Evolutionary conservation across 2,329 filamentous ascomycete species (phyloP).

Genomic region (Phyllosticta capitalensis): DNA sequence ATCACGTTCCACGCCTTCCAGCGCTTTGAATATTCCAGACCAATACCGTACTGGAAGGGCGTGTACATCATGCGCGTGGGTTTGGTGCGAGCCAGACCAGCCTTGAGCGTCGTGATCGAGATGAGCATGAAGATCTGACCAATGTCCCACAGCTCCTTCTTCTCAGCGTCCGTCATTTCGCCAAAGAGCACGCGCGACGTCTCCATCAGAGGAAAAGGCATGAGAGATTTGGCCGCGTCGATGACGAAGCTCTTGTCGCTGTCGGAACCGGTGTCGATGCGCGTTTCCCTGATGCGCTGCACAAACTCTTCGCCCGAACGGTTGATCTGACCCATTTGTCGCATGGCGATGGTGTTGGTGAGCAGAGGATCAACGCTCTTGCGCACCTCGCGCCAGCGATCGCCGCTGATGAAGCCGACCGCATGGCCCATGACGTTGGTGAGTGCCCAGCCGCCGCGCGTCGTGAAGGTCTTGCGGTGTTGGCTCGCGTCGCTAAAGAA

Average conservation of each 20-base stretch:
- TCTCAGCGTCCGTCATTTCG: conserved; percentile 1
- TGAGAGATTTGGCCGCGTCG: conserved; percentile 4
- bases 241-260: not conserved
- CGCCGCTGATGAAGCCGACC: conserved; percentile 6
- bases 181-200: conserved; percentile 4
- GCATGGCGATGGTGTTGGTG: conserved; percentile 1
- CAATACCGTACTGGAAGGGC: not conserved
- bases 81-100: not conserved
- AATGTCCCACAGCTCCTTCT: conserved; percentile 5
- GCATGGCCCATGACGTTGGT: conserved; percentile 5
- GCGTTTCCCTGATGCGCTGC: not conserved
- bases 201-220: conserved; percentile 8
- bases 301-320: not conserved
- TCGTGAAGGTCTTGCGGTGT: conserved; percentile 4
- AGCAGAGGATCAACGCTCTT: conserved; percentile 1
- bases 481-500: conserved; percentile 2
- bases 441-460: conserved; percentile 7
- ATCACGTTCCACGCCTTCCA: not conserved
- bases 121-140: conserved; percentile 4
- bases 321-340: conserved; percentile 1
- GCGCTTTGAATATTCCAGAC: not conserved
- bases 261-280: not conserved
- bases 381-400: conserved; percentile 4
- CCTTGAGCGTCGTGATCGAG: not conserved
- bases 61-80: not conserved